Base-by-base conservation (phyloP, 148 eudicot genomes). In the Suaeda aralocaspica region DNA sequence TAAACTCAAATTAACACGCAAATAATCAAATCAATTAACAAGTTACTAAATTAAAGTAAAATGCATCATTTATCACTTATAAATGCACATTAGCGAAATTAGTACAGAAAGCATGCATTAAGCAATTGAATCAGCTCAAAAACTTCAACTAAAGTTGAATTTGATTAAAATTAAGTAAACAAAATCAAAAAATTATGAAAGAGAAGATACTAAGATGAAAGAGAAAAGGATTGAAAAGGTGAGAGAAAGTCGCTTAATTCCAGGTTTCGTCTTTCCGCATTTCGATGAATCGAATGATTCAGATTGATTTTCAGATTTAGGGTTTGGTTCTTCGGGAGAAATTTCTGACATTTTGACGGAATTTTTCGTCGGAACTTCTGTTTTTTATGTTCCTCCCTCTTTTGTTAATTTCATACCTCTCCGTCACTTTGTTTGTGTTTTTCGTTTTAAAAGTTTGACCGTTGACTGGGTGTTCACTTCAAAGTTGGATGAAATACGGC, bases 221-320 rank as follows among this genome's bases (percentile, higher is more conserved):
- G 97, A 94, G 70, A 86, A 36, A 70, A 94, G 80, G 65, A 94
- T 86, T 34, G 89, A 51, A 62, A 87, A 56, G 18, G 96, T 83
- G 59, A 94, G 67, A 11, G 74, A 28, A 18, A 91, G 86, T 48
- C 98, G 97, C 68, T 94, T 94, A 28, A 80, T 59, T 58, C 98
- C 98, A 9, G 98, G 98, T 70, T 80, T 89, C 0, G 97, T 80
- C 64, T 77, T 86, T 16, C 98, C 86, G 86, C 86, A 84, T 28
- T 72, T 85, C 49, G 75, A 66, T 14, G 80, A 70, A 66, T 89
- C 89, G 71, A 83, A 78, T 11, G 62, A 41, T n/a, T 72, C 60
- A 0, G 68, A 18, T 62, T 63, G 67, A 63, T 39, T 42, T 41
- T 41, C 61, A 9, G 64, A 42, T 31, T 28, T 10, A 11, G 56